Evolutionary conservation across 345 rosid species (phyloP).

Genomic region (Gossypium stocksii): DNA sequence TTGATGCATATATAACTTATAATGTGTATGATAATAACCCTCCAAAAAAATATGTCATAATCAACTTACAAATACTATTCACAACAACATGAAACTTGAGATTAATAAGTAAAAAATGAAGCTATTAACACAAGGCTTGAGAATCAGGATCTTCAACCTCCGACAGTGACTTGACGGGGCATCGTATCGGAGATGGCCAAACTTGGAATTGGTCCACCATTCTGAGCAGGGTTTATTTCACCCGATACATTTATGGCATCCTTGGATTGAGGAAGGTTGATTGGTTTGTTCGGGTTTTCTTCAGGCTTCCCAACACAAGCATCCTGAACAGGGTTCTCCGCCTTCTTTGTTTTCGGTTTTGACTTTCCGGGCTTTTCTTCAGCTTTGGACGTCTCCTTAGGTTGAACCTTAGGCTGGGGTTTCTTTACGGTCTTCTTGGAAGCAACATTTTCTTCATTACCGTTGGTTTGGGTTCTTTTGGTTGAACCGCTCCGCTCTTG

Average conservation of each 20-base stretch:
- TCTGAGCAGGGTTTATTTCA: slow-evolving; percentile 26
- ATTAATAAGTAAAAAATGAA: neutral
- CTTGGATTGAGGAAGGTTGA: slow-evolving; percentile 23
- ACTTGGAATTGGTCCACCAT: slow-evolving; percentile 24
- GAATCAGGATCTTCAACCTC: slow-evolving; percentile 40
- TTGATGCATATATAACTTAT: slow-evolving; percentile 22
- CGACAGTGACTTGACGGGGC: slow-evolving; percentile 54
- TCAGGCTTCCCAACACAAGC: slow-evolving; percentile 23
- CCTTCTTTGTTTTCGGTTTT: slow-evolving; percentile 32
- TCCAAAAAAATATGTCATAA: slow-evolving; percentile 19
- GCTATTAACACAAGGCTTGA: slow-evolving; percentile 17
- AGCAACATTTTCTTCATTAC: slow-evolving; percentile 32
- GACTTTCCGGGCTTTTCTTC: slow-evolving; percentile 33
- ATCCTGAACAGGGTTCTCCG: slow-evolving; percentile 22
- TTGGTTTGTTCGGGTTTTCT: slow-evolving; percentile 31
- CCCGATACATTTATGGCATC: slow-evolving; percentile 18
- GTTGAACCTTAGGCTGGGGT: slow-evolving; percentile 42
- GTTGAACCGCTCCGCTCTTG: slow-evolving; percentile 27
- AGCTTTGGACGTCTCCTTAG: slow-evolving; percentile 27
- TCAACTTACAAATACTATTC: slow-evolving; percentile 32
- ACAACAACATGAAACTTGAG: slow-evolving; percentile 31
- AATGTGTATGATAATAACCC: slow-evolving; percentile 13
- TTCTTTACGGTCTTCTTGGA: slow-evolving; percentile 46
- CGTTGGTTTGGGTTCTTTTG: slow-evolving; percentile 38
- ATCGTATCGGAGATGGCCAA: slow-evolving; percentile 45